Evolutionary conservation across 352 stramenopile genomes (phyloP).

Genomic region (Plasmopara halstedii): DNA sequence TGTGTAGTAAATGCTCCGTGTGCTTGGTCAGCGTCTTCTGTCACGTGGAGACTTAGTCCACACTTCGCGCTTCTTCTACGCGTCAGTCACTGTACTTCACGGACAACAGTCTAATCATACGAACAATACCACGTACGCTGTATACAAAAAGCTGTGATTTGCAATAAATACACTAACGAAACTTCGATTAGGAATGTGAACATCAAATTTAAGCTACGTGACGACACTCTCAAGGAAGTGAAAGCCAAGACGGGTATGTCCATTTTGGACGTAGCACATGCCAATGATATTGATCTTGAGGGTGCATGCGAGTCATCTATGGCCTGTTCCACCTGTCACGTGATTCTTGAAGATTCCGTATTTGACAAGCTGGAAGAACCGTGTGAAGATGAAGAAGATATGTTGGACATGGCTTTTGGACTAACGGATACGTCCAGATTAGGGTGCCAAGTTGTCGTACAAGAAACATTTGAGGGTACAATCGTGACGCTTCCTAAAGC

Average conservation of each 20-base stretch:
- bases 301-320: slow-evolving; percentile 93
- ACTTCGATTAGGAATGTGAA: slow-evolving; percentile 36
- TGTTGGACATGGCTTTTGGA: slow-evolving; percentile 98
- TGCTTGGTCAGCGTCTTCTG: slow-evolving; percentile 18
- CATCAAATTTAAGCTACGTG: slow-evolving; percentile 63
- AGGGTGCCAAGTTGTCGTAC: slow-evolving; percentile 88
- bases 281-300: slow-evolving; percentile 92
- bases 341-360: slow-evolving; percentile 91
- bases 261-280: slow-evolving; percentile 89
- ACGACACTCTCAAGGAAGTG: slow-evolving; percentile 55
- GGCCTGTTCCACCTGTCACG: slow-evolving; percentile 98
- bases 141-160: not conserved
- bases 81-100: slow-evolving; percentile 36
- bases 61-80: slow-evolving; percentile 30
- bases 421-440: slow-evolving; percentile 93
- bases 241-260: slow-evolving; percentile 75
- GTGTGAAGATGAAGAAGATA: slow-evolving; percentile 98
- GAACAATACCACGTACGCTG: slow-evolving; percentile 47
- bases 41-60: slow-evolving; percentile 1
- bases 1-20: slow-evolving; percentile 36
- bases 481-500: slow-evolving; percentile 91
- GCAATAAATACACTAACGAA: slow-evolving; percentile 4
- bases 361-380: slow-evolving; percentile 89
- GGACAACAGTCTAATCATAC: slow-evolving; percentile 54
- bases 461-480: slow-evolving; percentile 86